These are phyloP conservation scores for Calonectria leucothoes DNA, from an alignment of 2,329 filamentous ascomycete genomes.

Conservation along the genomic window DNA sequence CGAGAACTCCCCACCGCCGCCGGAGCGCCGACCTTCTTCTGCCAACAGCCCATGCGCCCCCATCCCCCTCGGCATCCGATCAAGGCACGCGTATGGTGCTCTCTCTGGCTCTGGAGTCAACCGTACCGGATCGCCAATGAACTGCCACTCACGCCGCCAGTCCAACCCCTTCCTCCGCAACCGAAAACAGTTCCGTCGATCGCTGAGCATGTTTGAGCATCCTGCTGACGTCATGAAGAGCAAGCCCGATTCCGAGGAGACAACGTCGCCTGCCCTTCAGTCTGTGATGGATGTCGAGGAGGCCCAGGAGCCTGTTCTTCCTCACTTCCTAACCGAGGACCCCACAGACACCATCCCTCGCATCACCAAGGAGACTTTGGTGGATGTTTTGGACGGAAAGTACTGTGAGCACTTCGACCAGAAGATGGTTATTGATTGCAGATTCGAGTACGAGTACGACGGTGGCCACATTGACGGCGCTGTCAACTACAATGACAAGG, in stretches of 20 bases:
- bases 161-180: constrained; percentile 80
- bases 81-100: constrained; percentile 74
- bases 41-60: constrained; percentile 68
- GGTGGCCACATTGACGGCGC: constrained; percentile 95
- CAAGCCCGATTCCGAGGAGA: constrained; percentile 70
- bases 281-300: constrained; percentile 89
- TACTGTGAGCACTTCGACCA: constrained; percentile 82
- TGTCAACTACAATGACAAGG: constrained; percentile 97
- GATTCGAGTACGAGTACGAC: constrained; percentile 98
- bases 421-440: constrained; percentile 92
- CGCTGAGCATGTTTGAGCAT: constrained; percentile 97
- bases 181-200: constrained; percentile 89
- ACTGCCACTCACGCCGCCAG: constrained; percentile 76
- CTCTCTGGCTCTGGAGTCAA: constrained; percentile 63
- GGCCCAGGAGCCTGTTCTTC: constrained; percentile 77
- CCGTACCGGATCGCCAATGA: constrained; percentile 81
- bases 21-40: constrained; percentile 72
- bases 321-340: constrained; percentile 85
- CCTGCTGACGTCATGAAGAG: constrained; percentile 88
- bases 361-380: constrained; percentile 83
- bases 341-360: constrained; percentile 88
- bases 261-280: constrained; percentile 62
- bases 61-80: constrained; percentile 69
- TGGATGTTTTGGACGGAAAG: constrained; percentile 89
- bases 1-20: constrained; percentile 77